These are phyloP conservation scores for Novakomyces olei DNA, from an alignment of 805 yeast species.

Conservation along the genomic window DNA sequence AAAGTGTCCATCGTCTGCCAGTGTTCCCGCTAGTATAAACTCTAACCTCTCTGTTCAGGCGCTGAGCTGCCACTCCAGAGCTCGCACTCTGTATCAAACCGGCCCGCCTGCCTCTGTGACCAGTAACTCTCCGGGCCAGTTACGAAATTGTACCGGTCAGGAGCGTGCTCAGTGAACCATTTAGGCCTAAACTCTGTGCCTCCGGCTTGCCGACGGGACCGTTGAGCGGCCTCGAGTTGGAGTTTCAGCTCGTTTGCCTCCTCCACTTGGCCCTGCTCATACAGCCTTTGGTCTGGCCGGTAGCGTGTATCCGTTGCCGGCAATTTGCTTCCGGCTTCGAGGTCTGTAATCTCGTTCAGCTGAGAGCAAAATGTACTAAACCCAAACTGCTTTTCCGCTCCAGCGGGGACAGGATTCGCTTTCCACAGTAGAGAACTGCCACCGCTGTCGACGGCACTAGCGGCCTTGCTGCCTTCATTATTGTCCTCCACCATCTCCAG, in stretches of 20 bases:
- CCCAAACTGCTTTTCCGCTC: conserved; percentile 51
- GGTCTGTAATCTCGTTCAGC: conserved; percentile 51
- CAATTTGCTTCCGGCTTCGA: conserved; percentile 39
- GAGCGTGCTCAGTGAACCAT: conserved; percentile 28
- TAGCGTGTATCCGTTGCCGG: conserved; percentile 79
- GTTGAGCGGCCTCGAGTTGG: conserved; percentile 54
- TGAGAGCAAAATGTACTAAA: conserved; percentile 65
- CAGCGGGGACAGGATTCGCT: conserved; percentile 38
- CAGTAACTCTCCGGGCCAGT: too few species aligned
- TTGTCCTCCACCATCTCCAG: conserved; percentile 25
- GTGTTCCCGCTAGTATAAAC: too few species aligned
- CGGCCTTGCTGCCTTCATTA: conserved; percentile 13
- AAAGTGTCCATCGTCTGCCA: too few species aligned
- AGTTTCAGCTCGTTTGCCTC: conserved; percentile 51
- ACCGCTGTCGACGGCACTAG: too few species aligned
- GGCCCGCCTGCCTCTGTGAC: too few species aligned
- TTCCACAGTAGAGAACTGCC: too few species aligned
- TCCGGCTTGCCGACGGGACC: conserved; percentile 43
- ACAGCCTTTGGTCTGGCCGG: conserved; percentile 63
- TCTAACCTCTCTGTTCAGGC: too few species aligned
- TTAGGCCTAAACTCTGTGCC: conserved; percentile 35
- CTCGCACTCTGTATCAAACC: too few species aligned
- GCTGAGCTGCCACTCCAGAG: too few species aligned
- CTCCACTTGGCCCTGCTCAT: conserved; percentile 47
- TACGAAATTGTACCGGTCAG: too few species aligned